phyloP scores from a whole-genome alignment of 2,329 filamentous ascomycete species.

The Aspergillus costaricaensis region DNA sequence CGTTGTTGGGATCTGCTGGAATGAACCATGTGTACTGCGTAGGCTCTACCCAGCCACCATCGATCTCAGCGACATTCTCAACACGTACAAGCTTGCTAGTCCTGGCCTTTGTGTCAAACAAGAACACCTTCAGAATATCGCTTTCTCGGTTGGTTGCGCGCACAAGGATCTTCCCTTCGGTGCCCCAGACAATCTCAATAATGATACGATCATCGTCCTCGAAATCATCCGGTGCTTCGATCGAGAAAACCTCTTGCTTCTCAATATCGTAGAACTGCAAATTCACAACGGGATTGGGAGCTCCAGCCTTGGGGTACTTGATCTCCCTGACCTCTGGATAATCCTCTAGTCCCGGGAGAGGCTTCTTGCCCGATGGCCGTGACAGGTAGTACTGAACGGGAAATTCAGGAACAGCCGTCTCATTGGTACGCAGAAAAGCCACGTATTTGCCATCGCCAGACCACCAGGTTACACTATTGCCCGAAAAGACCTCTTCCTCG shows the following conservation, averaged over 20 bases:
- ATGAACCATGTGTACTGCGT: constrained; percentile 83
- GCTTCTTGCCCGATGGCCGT: constrained; percentile 72
- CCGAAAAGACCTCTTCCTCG: constrained; percentile 79
- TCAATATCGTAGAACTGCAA: constrained; percentile 85
- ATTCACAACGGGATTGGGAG: constrained; percentile 87
- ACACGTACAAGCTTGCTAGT: constrained; percentile 77
- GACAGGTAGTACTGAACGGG: constrained; percentile 92
- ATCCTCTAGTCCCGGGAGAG: constrained; percentile 71
- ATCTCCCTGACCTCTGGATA: constrained; percentile 90
- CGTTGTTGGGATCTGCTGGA: constrained; percentile 76
- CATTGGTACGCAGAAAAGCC: constrained; percentile 90
- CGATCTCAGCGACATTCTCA: constrained; percentile 77
- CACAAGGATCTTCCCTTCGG: constrained; percentile 74
- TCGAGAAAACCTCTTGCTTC: constrained; percentile 74
- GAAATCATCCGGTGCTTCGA: constrained; percentile 77
- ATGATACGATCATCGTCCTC: constrained; percentile 81
- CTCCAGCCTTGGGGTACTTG: constrained; percentile 96
- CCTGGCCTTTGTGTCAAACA: constrained; percentile 75
- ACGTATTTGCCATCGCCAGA: constrained; percentile 84
- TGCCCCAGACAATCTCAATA: constrained; percentile 90
- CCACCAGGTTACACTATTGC: constrained; percentile 91
- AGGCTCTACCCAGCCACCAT: constrained; percentile 97
- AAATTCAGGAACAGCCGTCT: constrained; percentile 86
- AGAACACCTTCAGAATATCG: constrained; percentile 81
- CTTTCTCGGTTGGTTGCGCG: constrained; percentile 94